Percentiles rank a stretch among this genome's conserved stretches.
These are phyloP conservation scores for Phaeosphaeria sp. DNA, from an alignment of 2,329 filamentous ascomycete species.

Conservation along the genomic window DNA sequence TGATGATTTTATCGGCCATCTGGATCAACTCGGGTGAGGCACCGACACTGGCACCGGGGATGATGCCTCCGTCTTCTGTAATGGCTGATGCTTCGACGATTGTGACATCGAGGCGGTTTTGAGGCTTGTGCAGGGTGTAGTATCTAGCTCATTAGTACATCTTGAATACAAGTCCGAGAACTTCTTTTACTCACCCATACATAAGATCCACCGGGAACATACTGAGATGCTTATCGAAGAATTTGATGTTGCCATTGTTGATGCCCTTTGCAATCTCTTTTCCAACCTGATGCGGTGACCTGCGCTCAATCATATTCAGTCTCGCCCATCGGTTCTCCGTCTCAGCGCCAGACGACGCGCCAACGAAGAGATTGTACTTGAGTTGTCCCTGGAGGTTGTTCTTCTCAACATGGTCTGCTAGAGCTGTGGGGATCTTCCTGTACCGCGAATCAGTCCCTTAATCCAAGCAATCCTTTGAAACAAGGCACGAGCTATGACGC, in stretches of 20 bases:
- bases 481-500: neutral
- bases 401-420: constrained; percentile 88
- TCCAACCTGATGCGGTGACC: constrained; percentile 86
- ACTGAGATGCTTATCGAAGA: constrained; percentile 92
- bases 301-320: constrained; percentile 87
- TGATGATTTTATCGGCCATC: constrained; percentile 91
- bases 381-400: constrained; percentile 84
- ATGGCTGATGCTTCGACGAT: constrained; percentile 88
- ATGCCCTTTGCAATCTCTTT: constrained; percentile 91
- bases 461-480: neutral
- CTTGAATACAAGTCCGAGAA: neutral
- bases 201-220: constrained; percentile 91
- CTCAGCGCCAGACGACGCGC: constrained; percentile 86
- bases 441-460: constrained; percentile 7
- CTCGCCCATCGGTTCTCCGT: constrained; percentile 92
- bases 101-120: constrained; percentile 79
- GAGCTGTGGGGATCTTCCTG: constrained; percentile 81
- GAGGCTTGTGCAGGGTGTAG: constrained; percentile 81
- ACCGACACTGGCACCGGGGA: constrained; percentile 84
- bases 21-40: constrained; percentile 86
- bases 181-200: constrained; percentile 61
- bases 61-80: constrained; percentile 86
- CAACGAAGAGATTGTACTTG: constrained; percentile 87
- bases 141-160: constrained; percentile 58
- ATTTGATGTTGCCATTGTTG: constrained; percentile 86